phyloP scores from a whole-genome alignment of 2,329 filamentous ascomycete species.

The Boeremia lycopersici region DNA sequence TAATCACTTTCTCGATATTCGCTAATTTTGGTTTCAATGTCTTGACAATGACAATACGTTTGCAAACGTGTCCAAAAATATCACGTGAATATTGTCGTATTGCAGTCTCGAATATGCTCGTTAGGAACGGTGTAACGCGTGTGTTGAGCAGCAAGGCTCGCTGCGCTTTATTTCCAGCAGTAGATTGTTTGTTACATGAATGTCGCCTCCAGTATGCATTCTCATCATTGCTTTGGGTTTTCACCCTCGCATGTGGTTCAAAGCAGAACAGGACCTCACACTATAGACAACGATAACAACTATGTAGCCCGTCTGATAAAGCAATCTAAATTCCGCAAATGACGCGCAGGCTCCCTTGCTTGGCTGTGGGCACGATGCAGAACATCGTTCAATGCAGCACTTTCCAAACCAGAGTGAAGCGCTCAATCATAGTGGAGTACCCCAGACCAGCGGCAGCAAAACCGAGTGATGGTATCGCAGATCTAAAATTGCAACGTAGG shows the following conservation, averaged over 20 bases:
- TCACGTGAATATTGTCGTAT: too few species aligned
- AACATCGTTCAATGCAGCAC: background rate
- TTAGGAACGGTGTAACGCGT: too few species aligned
- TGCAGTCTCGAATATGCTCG: too few species aligned
- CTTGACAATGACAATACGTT: too few species aligned
- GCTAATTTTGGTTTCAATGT: too few species aligned
- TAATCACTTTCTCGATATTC: too few species aligned
- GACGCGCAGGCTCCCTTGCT: slow-evolving; percentile 7
- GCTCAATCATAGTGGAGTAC: background rate
- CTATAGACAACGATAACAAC: background rate
- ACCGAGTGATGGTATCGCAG: background rate
- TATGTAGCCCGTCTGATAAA: background rate
- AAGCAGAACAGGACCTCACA: background rate
- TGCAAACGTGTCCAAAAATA: too few species aligned
- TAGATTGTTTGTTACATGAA: too few species aligned
- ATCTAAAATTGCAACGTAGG: background rate
- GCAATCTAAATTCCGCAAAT: slow-evolving; percentile 7
- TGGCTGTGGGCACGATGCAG: background rate
- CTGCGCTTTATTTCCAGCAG: too few species aligned
- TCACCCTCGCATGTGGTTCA: background rate
- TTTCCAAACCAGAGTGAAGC: background rate
- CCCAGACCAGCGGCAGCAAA: background rate
- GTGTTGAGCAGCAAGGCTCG: too few species aligned
- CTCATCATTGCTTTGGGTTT: too few species aligned
- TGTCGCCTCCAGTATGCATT: too few species aligned